phyloP scores from a whole-genome alignment of 345 rosid species.

The Boechera retrofracta region DNA sequence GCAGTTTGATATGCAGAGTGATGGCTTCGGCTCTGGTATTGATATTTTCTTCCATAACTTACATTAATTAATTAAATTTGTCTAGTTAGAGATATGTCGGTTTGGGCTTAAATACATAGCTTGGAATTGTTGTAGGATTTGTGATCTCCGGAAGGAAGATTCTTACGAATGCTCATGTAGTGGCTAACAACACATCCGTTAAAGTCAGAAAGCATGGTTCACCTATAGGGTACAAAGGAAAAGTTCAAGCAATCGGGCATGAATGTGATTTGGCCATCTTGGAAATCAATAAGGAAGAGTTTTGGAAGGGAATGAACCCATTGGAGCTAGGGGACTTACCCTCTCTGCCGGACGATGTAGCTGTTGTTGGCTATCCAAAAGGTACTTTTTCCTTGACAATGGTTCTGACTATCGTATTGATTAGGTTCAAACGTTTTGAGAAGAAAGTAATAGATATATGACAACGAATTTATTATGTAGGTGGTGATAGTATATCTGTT shows the following conservation, averaged over 20 bases:
- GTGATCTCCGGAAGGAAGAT: slow-evolving; percentile 59
- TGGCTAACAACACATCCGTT: slow-evolving; percentile 70
- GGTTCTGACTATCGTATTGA: no score
- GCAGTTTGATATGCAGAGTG: slow-evolving; percentile 71
- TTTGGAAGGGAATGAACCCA: slow-evolving; percentile 45
- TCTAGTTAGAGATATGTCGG: not conserved
- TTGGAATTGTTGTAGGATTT: slow-evolving; percentile 22
- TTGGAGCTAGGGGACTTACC: slow-evolving; percentile 77
- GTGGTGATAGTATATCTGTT: slow-evolving; percentile 74
- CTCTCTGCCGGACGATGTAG: slow-evolving; percentile 58
- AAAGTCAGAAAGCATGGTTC: slow-evolving; percentile 75
- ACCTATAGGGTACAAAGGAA: slow-evolving; percentile 58
- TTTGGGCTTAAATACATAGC: not conserved
- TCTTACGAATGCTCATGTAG: slow-evolving; percentile 88
- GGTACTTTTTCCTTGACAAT: not conserved
- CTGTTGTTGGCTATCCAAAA: slow-evolving; percentile 73
- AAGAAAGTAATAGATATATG: no score
- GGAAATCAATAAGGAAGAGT: slow-evolving; percentile 47
- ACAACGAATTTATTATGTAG: slow-evolving; percentile 35
- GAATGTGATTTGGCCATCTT: slow-evolving; percentile 85
- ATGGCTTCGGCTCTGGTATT: slow-evolving; percentile 68
- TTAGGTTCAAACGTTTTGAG: no score
- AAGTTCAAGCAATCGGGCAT: slow-evolving; percentile 67
- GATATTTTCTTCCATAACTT: no score
- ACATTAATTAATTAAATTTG: no score